Evolutionary conservation across 176 grass and related monocot genomes (phyloP).

Genomic region (Tuctoria greenei): DNA sequence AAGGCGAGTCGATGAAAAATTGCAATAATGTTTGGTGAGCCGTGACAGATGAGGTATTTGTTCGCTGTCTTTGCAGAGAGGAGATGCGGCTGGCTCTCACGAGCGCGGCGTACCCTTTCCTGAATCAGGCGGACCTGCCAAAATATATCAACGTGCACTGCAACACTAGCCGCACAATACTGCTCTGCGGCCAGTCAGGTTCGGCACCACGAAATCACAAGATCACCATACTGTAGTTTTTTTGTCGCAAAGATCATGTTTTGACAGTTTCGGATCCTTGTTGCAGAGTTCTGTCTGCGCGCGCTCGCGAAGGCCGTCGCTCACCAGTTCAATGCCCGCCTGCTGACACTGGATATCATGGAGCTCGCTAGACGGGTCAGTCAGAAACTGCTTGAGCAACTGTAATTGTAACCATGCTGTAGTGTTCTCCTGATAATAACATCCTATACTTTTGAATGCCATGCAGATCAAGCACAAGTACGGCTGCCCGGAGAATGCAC

Average conservation of each 20-base stretch:
- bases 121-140: conserved; percentile 50
- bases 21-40: conserved; percentile 13
- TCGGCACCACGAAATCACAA: neutral
- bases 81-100: conserved; percentile 54
- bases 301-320: conserved; percentile 75
- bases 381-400: neutral
- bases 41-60: conserved; percentile 3
- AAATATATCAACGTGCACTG: conserved; percentile 61
- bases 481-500: conserved; percentile 42
- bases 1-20: conserved; percentile 1
- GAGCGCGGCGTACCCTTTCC: conserved; percentile 67
- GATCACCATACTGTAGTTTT: neutral
- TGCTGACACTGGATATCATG: conserved; percentile 62
- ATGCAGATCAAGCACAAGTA: conserved; percentile 82
- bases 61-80: conserved; percentile 57
- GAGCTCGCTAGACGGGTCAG: conserved; percentile 61
- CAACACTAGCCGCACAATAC: conserved; percentile 64
- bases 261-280: neutral
- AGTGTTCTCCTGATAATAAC: conserved; percentile 14
- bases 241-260: neutral
- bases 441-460: conserved; percentile 19
- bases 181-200: conserved; percentile 83
- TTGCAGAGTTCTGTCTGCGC: conserved; percentile 67
- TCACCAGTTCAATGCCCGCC: conserved; percentile 55
- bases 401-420: neutral